A percentile compares a stretch with the other conserved stretches of the same genome.
Evolutionary conservation across 1,284 basidiomycete genomes (phyloP).

Genomic region (Moesziomyces sp.): DNA sequence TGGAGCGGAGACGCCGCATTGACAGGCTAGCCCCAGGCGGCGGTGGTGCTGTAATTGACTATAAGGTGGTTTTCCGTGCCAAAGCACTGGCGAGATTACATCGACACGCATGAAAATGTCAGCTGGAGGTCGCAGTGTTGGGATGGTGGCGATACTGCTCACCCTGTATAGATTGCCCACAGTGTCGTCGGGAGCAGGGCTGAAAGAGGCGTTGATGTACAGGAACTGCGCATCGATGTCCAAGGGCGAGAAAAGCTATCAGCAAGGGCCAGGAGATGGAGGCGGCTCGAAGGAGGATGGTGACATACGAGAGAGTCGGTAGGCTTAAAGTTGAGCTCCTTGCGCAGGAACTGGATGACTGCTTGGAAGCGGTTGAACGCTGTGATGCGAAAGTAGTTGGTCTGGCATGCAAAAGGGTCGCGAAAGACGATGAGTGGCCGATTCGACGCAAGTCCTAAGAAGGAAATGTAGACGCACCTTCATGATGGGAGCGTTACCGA

Average conservation of each 20-base stretch:
- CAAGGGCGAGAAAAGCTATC: not conserved
- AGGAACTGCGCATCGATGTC: conserved; percentile 77
- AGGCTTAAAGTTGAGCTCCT: conserved; percentile 87
- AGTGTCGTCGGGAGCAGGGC: conserved; percentile 90
- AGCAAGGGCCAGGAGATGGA: not conserved
- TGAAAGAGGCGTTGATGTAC: conserved; percentile 98
- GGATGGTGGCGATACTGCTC: conserved; percentile 13
- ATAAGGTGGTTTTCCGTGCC: conserved; percentile 64
- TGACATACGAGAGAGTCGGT: conserved; percentile 85
- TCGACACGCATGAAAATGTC: not conserved
- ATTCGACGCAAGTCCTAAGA: too few species aligned
- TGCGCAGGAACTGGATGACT: conserved; percentile 91
- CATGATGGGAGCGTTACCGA: conserved; percentile 99
- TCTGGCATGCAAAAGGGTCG: conserved; percentile 66
- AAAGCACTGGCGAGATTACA: conserved; percentile 46
- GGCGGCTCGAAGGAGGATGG: not conserved
- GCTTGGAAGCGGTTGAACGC: conserved; percentile 93
- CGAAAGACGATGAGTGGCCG: not conserved
- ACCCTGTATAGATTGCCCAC: conserved; percentile 81
- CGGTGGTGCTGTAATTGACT: conserved; percentile 65
- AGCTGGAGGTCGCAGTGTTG: too few species aligned
- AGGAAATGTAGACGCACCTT: conserved; percentile 69
- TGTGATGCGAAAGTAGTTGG: conserved; percentile 95
- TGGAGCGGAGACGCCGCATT: not conserved
- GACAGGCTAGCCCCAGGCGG: conserved; percentile 58